Evolutionary conservation across 106 monocot genomes (phyloP), one percentile per base, ranked within the genome.

Genomic region (Apostasia shenzhenica): DNA sequence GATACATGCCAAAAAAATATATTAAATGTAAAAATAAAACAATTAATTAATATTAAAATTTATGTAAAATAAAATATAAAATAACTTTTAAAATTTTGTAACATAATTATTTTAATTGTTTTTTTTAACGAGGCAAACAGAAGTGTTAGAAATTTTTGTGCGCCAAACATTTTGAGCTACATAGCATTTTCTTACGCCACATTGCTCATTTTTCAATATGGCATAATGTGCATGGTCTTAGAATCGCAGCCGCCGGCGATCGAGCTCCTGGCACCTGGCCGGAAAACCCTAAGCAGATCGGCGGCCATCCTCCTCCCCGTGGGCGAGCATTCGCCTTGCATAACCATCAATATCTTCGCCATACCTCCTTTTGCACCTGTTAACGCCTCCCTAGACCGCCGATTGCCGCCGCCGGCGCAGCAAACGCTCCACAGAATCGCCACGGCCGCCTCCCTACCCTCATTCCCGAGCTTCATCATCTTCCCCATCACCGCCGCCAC

Each of bases 241-340:
- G 83, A 63, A 26, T 83, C 81, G 48, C 81, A 86, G 3, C 78
- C 67, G 12, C 67, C 78, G 40, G 67, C 49, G 50, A 81, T 67
- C 48, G 80, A 76, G 53, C 80, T 63, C 69, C 63, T 78, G 26
- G 72, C 59, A 13, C 61, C 61, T 1, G 11, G 43, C 8, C 74
- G 46, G 66, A 86, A 83, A 8, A 91, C 54, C 71, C 70, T 76
- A 38, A 91, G 55, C 63, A 91, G 53, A 56, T 91, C 90, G 4
- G 63, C 76, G 14, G 90, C 75, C 90, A 86, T 91, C 81, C 69
- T 60, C 72, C 78, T 79, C 39, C 66, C 78, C 76, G 71, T 75
- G 58, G 83, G 81, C 59, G 83, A 79, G 71, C 86, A 91, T 54
- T 75, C 73, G 47, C 90, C 79, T 73, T 91, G 90, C 86, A 86